A percentile compares a stretch with the other conserved stretches of the same genome.
phyloP scores from a whole-genome alignment of 2,329 filamentous ascomycete genomes.

The Apiospora phragmitis region DNA sequence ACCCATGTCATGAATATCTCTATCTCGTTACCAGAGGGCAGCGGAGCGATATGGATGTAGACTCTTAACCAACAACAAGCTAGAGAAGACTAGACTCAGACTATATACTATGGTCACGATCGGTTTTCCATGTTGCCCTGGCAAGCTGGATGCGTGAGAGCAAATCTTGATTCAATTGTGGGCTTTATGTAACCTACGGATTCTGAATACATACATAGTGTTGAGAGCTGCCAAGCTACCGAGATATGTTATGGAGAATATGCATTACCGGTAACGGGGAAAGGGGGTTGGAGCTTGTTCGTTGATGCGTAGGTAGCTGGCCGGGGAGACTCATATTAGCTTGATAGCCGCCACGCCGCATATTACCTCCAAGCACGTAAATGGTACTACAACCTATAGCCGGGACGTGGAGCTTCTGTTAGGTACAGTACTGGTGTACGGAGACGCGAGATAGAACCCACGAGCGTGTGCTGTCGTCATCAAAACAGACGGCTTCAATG shows the following conservation, averaged over 20 bases:
- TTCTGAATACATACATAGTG: neutral
- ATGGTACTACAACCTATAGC: neutral
- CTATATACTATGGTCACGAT: neutral
- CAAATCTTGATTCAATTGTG: neutral
- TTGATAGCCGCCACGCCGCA: constrained; percentile 1
- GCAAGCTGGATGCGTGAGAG: neutral
- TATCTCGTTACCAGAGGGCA: neutral
- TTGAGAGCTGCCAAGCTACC: neutral
- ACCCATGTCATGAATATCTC: constrained; percentile 3
- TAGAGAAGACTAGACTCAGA: neutral
- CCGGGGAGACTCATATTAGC: neutral
- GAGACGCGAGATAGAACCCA: neutral
- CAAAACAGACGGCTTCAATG: neutral
- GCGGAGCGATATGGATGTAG: neutral
- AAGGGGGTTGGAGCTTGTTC: neutral
- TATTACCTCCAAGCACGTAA: neutral
- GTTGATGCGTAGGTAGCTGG: neutral
- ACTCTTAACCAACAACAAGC: neutral
- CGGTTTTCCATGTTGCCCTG: neutral
- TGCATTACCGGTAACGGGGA: neutral
- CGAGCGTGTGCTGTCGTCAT: constrained; percentile 4
- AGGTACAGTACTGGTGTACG: neutral
- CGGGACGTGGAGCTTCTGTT: neutral
- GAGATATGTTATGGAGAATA: neutral
- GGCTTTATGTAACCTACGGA: neutral